Evolutionary conservation across 2,329 filamentous ascomycete genomes (phyloP), one percentile per base, ranked within the genome.

Genomic region (Pseudocercospora crystallina): DNA sequence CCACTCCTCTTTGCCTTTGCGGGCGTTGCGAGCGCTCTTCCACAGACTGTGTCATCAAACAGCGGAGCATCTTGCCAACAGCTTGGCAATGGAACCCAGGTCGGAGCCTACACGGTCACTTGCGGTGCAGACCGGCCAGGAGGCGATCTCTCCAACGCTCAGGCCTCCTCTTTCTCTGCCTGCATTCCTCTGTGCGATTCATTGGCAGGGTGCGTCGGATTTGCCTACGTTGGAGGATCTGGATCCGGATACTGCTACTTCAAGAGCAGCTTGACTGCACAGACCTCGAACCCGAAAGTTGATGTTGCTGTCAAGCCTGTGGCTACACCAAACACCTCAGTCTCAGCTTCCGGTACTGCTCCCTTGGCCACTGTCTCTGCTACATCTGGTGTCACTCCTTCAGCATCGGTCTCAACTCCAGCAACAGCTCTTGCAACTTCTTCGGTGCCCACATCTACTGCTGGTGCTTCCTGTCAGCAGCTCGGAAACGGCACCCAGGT

Each of bases 91-190:
- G 48, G 41, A 12, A 31, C 41, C 14, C 41, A 43, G 41, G 41
- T 43, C 14, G 32, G 31, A 31, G 41, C 30, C 41, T 43, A 33
- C 40, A 55, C 37, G 2, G 15, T 56, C 8, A 14, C 55, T 30
- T 62, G 59, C 40, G 44, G 44, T 32, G 43, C 30, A 12, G 57
- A 62, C 41, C 56, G 54, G 11, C 17, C 29, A 13, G 46, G 44
- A 5, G 50, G 50, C 17, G 50, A 53, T 29, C 33, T 51, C n/a
- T 30, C 42, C 42, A 49, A 37, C 33, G 46, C 38, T 12, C 46
- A 15, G 26, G 31, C 38, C n/a, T n/a, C 15, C 13, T 49, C 46
- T 5, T 48, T 47, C 50, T 41, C 38, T 13, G 46, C n/a, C 32
- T 49, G 46, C 13, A 36, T 49, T 8, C 15, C 35, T 3, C 20